Base-by-base conservation (phyloP, 345 rosid genomes). In the Melastoma malabathricum region DNA sequence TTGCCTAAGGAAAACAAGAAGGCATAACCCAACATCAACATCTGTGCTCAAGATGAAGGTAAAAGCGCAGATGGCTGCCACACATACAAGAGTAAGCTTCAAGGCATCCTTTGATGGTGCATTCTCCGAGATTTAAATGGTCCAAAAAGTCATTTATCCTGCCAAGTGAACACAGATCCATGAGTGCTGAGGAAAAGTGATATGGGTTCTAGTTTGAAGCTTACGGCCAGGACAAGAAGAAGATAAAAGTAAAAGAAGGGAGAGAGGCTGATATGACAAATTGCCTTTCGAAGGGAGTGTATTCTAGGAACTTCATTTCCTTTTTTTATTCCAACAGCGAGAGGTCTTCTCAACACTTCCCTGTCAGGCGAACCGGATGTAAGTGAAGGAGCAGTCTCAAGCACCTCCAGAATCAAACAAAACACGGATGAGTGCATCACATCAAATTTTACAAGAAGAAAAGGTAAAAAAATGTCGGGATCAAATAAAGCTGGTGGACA, bases 11-110 rank as follows among this genome's bases (percentile, higher is more conserved):
- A 55, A 57, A 62, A 62, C 14, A 64, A 44, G 44, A 43, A 46
- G 18, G 0, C 45, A 49, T 41, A 38, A 34, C 41, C 41, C 41
- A 9, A 34, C 2, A 34, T 34, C 12, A 34, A 34, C 12, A 34
- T 34, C 7, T 12, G 46, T 15, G 15, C 13, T n/a, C 15, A 7
- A 6, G 7, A 0, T 12, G 5, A 47, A 34, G 4, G 4, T 3
- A 1, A 6, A 18, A 34, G 13, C 19, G 13, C 6, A 0, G 15
- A 13, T 18, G 34, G 9, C 38, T 13, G 19, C 34, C 5, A 18
- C 58, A 46, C 94, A 61, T 78, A 88, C 97, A 88, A 23, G 97
- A 84, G 60, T 88, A 82, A 19, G 89, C 89, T 72, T 88, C 97
- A 12, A 88, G 74, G 52, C 73, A 79, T 56, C 94, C 84, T 73